A percentile compares a stretch with the other conserved stretches of the same genome.
These are phyloP conservation scores for Talaromyces amestolkiae DNA, from an alignment of 2,329 filamentous ascomycete genomes.

Conservation along the genomic window DNA sequence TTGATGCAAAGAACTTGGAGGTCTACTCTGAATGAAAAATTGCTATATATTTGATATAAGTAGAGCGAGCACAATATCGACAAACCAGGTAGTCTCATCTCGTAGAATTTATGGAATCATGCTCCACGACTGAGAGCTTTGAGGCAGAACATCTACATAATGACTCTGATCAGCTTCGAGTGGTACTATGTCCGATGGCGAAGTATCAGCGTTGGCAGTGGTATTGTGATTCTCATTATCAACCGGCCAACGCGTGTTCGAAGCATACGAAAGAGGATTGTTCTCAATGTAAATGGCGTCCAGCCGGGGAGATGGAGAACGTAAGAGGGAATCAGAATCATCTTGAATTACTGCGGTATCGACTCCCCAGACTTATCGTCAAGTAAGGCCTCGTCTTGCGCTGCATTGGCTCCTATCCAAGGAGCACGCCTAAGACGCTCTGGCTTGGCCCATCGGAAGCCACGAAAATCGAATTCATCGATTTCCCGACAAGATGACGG, in stretches of 20 bases:
- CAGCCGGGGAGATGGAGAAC: not conserved
- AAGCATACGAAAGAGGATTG: not conserved
- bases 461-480: conserved; percentile 25
- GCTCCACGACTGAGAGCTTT: not conserved
- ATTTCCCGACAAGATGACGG: conserved; percentile 17
- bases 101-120: no score
- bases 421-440: conserved; percentile 21
- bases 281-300: not conserved
- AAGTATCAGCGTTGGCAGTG: no score
- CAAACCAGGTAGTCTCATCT: no score
- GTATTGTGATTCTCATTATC: not conserved
- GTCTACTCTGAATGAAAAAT: no score
- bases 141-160: not conserved
- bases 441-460: conserved; percentile 24
- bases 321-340: not conserved
- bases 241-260: not conserved
- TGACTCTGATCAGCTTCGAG: not conserved
- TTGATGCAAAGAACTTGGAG: no score
- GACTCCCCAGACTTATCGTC: not conserved
- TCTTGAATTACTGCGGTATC: not conserved
- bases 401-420: not conserved
- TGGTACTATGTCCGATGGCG: not conserved
- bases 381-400: conserved; percentile 1
- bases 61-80: no score
- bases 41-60: no score